Evolutionary conservation across 2,329 filamentous ascomycete genomes (phyloP).

Genomic region (Clarireedia paspali): DNA sequence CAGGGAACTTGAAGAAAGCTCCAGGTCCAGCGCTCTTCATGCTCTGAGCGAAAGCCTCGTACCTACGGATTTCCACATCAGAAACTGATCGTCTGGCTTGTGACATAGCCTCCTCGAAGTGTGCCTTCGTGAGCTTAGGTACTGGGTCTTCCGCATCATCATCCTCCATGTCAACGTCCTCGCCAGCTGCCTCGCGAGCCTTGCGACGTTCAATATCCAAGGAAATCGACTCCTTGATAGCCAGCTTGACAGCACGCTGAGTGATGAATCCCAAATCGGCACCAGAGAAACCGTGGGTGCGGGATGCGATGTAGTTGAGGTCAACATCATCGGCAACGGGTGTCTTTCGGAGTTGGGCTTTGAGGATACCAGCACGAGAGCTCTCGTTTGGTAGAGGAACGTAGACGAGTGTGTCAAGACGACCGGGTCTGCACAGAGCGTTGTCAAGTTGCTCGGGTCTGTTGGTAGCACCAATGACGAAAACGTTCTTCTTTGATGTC

Average conservation of each 20-base stretch:
- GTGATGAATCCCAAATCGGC: conserved; percentile 99
- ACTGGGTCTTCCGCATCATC: conserved; percentile 83
- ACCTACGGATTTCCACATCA: conserved; percentile 94
- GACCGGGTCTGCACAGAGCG: conserved; percentile 93
- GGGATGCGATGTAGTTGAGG: conserved; percentile 83
- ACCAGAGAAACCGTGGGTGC: conserved; percentile 99
- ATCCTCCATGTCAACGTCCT: conserved; percentile 76
- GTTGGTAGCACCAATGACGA: conserved; percentile 98
- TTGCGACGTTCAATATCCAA: conserved; percentile 84
- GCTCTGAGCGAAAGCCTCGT: conserved; percentile 96
- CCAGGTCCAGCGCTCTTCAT: conserved; percentile 98
- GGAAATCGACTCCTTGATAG: conserved; percentile 94
- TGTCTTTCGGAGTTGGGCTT: conserved; percentile 96
- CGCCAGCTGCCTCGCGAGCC: conserved; percentile 77
- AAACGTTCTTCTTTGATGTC: conserved; percentile 99
- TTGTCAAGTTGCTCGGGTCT: conserved; percentile 97
- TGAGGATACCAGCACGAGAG: conserved; percentile 83
- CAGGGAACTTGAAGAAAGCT: conserved; percentile 96
- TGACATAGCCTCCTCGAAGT: conserved; percentile 99
- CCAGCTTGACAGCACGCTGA: conserved; percentile 97
- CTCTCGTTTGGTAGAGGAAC: conserved; percentile 90
- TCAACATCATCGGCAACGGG: conserved; percentile 84
- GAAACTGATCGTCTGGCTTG: conserved; percentile 87
- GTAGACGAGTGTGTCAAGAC: conserved; percentile 98
- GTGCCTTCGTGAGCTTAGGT: conserved; percentile 87